Conservation (phyloP, 1,284 basidiomycete species). For the Sphagnurus paluster region DNA sequence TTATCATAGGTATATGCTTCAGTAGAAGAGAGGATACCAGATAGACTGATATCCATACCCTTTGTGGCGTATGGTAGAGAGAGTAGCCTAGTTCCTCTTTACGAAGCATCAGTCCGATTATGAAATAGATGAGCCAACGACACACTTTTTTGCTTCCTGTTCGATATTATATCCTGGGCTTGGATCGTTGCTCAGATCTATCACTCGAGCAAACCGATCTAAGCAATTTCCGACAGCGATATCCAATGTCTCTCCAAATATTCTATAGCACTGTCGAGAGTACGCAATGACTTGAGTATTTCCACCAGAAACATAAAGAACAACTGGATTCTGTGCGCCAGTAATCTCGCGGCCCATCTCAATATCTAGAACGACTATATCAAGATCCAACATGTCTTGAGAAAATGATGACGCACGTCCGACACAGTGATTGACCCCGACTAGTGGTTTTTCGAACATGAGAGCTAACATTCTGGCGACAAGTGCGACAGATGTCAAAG, state of each 20-base stretch:
- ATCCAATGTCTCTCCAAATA: slow-evolving; percentile 98
- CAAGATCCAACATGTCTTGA: neutral
- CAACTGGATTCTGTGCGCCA: slow-evolving; percentile 92
- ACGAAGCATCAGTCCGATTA: slow-evolving; percentile 1
- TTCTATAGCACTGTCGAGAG: slow-evolving; percentile 94
- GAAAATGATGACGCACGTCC: slow-evolving; percentile 69
- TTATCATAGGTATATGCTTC: slow-evolving; percentile 88
- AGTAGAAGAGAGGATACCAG: slow-evolving; percentile 87
- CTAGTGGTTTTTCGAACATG: slow-evolving; percentile 87
- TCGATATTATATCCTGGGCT: slow-evolving; percentile 99
- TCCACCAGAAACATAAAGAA: slow-evolving; percentile 97
- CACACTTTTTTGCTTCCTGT: slow-evolving; percentile 87
- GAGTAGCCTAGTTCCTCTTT: slow-evolving; percentile 75
- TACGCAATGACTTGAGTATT: slow-evolving; percentile 99
- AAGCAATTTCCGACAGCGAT: slow-evolving; percentile 99
- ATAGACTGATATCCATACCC: slow-evolving; percentile 97
- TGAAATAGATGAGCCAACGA: slow-evolving; percentile 25
- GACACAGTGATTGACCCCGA: slow-evolving; percentile 98
- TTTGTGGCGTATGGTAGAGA: slow-evolving; percentile 95
- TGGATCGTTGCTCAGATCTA: slow-evolving; percentile 94
- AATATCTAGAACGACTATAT: slow-evolving; percentile 66
- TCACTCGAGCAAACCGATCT: slow-evolving; percentile 96
- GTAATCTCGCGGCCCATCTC: slow-evolving; percentile 99
- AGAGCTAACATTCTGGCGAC: slow-evolving; percentile 93
- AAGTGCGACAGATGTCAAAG: slow-evolving; percentile 91